These are phyloP conservation scores for Lecanosticta acicola DNA, from an alignment of 2,329 filamentous ascomycete species.

Conservation along the genomic window DNA sequence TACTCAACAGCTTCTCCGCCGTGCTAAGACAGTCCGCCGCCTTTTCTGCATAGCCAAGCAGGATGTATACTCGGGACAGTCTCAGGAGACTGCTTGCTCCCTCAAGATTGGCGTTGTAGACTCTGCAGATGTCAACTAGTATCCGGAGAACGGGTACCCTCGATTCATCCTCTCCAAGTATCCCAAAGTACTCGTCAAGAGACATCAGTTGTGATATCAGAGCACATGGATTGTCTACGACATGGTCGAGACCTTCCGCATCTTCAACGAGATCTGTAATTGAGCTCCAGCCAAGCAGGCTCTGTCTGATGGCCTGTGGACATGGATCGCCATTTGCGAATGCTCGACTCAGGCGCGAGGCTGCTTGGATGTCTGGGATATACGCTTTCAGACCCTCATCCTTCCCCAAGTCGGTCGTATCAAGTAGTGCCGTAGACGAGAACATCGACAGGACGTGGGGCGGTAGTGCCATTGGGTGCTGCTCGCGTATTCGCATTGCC, in stretches of 20 bases:
- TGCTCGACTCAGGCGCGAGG: constrained; percentile 37
- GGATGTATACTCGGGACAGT: constrained; percentile 52
- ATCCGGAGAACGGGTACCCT: constrained; percentile 14
- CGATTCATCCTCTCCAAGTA: constrained; percentile 49
- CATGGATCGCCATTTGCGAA: constrained; percentile 35
- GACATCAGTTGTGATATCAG: constrained; percentile 50
- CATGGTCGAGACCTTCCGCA: constrained; percentile 37
- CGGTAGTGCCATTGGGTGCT: constrained; percentile 20
- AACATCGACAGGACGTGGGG: constrained; percentile 12
- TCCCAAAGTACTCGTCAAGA: constrained; percentile 52
- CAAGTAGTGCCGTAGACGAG: constrained; percentile 3
- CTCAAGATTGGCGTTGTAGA: constrained; percentile 21
- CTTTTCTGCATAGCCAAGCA: constrained; percentile 56
- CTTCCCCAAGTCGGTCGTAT: constrained; percentile 16
- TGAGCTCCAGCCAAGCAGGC: constrained; percentile 35
- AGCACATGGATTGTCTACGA: constrained; percentile 47
- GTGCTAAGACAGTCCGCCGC: constrained; percentile 55
- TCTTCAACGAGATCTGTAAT: constrained; percentile 31
- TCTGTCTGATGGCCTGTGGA: constrained; percentile 26
- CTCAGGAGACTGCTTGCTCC: constrained; percentile 32
- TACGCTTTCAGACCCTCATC: constrained; percentile 34
- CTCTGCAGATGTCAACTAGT: constrained; percentile 5
- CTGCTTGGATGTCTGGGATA: constrained; percentile 33
- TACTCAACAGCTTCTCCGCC: too few species aligned
- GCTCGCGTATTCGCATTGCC: constrained; percentile 21